Conservation (phyloP, 2,329 filamentous ascomycete species). For the Boeremia exigua region DNA sequence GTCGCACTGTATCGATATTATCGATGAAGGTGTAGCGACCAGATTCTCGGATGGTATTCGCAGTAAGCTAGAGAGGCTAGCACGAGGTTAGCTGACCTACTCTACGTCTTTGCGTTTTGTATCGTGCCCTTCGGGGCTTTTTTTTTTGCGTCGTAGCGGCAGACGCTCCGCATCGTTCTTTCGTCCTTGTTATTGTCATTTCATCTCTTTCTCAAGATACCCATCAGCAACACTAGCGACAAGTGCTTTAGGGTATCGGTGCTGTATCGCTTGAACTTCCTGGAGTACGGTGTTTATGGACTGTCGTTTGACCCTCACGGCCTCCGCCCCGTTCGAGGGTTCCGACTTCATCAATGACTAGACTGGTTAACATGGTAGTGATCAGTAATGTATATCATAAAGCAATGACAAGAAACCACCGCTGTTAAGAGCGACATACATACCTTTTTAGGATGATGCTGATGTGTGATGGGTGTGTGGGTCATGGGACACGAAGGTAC, state of each 20-base stretch:
- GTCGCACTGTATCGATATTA: slow-evolving; percentile 59
- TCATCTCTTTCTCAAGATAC: slow-evolving; percentile 23
- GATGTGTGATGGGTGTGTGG: slow-evolving; percentile 18
- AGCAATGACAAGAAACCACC: slow-evolving; percentile 12
- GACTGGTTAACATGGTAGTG: slow-evolving; percentile 14
- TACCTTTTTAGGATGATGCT: slow-evolving; percentile 17
- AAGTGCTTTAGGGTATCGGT: slow-evolving; percentile 22
- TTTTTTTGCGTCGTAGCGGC: slow-evolving; percentile 9
- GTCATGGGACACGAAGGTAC: slow-evolving; percentile 16
- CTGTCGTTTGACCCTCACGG: slow-evolving; percentile 6
- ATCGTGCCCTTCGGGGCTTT: background rate
- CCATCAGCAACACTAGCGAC: slow-evolving; percentile 22
- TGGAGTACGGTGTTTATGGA: slow-evolving; percentile 19
- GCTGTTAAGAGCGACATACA: background rate
- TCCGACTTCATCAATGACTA: slow-evolving; percentile 7
- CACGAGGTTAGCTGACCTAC: slow-evolving; percentile 31
- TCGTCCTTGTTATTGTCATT: slow-evolving; percentile 3
- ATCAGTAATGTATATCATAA: slow-evolving; percentile 42
- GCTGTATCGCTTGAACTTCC: slow-evolving; percentile 1
- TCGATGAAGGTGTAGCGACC: slow-evolving; percentile 60
- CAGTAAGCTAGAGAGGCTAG: slow-evolving; percentile 58
- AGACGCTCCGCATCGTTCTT: slow-evolving; percentile 14
- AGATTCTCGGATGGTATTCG: slow-evolving; percentile 62
- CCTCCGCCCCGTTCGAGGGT: background rate
- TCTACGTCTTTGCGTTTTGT: slow-evolving; percentile 3